Evolutionary conservation across 1,284 basidiomycete genomes (phyloP), one percentile per base, ranked within the genome.

Genomic region (Cystobasidiaceae sp.): DNA sequence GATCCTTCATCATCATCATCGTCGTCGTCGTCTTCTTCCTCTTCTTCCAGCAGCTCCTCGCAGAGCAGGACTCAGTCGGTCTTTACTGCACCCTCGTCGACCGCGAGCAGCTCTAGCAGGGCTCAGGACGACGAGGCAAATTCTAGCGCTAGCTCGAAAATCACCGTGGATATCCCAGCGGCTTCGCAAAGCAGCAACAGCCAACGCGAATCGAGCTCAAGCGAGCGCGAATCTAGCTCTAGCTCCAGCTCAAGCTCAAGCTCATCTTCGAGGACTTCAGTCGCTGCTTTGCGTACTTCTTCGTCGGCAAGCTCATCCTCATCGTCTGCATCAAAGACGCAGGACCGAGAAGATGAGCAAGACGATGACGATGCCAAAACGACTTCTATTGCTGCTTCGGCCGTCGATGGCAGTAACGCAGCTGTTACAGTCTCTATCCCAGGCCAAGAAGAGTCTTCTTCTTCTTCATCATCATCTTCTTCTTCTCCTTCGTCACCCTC

Each of bases 181-280:
- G 19, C 50, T 11, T 34, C 51, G 33, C n/a, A 34, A 34, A 13
- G 51, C 33, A 19, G n/a, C 51, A 19, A 21, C 32, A 4, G 27
- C 30, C 4, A 54, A 15, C 15, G 11, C 6, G 8, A 34, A 21
- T 23, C 32, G 33, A 4, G 33, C 51, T 39, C 23, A 27, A 39
- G 32, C 30, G 41, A 11, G 4, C n/a, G 37, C 11, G 51, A 39
- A 19, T 17, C 8, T 21, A 54, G 5, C 33, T 39, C 51, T 3
- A 45, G 33, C n/a, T 48, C 28, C 13, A 56, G 51, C 28, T 37
- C 51, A 3, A 55, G 51, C 51, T 55, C 51, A 41, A 41, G 49
- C 49, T 51, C 30, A 51, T n/a, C 3, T 51, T 46, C 27, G 39
- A 41, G 39, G 39, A 15, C 15, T 41, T 41, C 39, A 19, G 32